A percentile compares a stretch with the other conserved stretches of the same genome.
Evolutionary conservation across 306 rosid genomes (phyloP).

Genomic region (barrel medic (Medicago truncatula)): MtrunA17r5.0-ANR NC_053042.1:30951501-30952000

Average conservation of each 20-base stretch:
- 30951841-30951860: slow-evolving; percentile 31
- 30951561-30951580: slow-evolving; percentile 61
- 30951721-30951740: slow-evolving; percentile 48
- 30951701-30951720: slow-evolving; percentile 49
- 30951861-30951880: slow-evolving; percentile 44
- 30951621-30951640: slow-evolving; percentile 52
- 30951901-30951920: slow-evolving; percentile 52
- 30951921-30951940: slow-evolving; percentile 54
- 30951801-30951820: slow-evolving; percentile 50
- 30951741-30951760: slow-evolving; percentile 58
- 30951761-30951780: slow-evolving; percentile 45
- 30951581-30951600: slow-evolving; percentile 52
- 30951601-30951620: slow-evolving; percentile 53
- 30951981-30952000: slow-evolving; percentile 60
- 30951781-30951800: slow-evolving; percentile 59
- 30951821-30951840: slow-evolving; percentile 50
- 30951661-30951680: slow-evolving; percentile 59
- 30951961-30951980: slow-evolving; percentile 51
- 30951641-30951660: slow-evolving; percentile 49
- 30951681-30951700: slow-evolving; percentile 51
- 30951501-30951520: slow-evolving; percentile 53
- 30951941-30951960: slow-evolving; percentile 52
- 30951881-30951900: slow-evolving; percentile 46
- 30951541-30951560: slow-evolving; percentile 50
- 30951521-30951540: slow-evolving; percentile 46